Base-by-base conservation (phyloP, 116 monocot species). In the Zostera marina region DNA sequence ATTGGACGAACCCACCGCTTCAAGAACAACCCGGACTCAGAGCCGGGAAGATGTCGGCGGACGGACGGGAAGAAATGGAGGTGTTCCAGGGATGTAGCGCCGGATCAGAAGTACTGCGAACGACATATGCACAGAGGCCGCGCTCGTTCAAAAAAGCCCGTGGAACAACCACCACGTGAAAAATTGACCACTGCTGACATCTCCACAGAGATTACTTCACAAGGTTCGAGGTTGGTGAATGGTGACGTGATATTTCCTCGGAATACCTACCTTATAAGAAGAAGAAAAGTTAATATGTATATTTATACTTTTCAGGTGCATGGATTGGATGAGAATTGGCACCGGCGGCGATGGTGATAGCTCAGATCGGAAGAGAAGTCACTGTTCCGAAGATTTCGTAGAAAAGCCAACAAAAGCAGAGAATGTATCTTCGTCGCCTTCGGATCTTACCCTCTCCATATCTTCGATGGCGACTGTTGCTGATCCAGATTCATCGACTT, bases 41-140 rank as follows among this genome's bases (percentile, higher is more conserved):
- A 81, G 63, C 70, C 76, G 0, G 70, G 81, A 15, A 63, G 81
- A 60, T 81, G 81, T 70, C 65, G 76, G 49, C 61, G 81, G 41
- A 76, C 81, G 7, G 81, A 81, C 59, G 81, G 81, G 17, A 81
- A 81, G 73, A 81, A 81, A 53, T 81, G 81, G 81, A 66, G 81
- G 42, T 81, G 81, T 47, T 70, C 81, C 9, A 73, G 73, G 25
- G 81, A 76, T 23, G 76, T 62, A 10, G 76, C 70, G 45, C 69
- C 81, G 1, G 81, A 70, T 39, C 73, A 70, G 55, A 81, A 73
- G 67, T 81, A 81, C 76, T 81, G 81, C 55, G 81, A 81, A 63
- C 76, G 76, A 43, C 81, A 81, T 46, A 46, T 76, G 63, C 73
- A 76, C 63, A 56, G 81, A 56, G 73, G 73, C 22, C 73, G 73